Evolutionary conservation across 140 eudicot genomes (phyloP), one percentile per base, ranked within the genome.

Genomic region (Senecio squalidus): DNA sequence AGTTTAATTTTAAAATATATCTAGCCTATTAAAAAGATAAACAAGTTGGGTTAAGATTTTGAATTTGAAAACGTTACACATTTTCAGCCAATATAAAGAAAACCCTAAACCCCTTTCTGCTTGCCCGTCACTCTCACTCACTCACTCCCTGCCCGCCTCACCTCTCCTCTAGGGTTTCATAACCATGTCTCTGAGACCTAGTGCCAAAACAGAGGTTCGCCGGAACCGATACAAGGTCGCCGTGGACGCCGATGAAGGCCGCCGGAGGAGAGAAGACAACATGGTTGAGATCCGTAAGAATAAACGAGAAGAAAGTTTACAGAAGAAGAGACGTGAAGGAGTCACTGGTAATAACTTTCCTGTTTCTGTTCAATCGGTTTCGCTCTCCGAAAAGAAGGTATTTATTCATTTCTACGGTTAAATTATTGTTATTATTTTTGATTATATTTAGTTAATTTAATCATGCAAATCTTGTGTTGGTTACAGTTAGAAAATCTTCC

Each of bases 401-500:
- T 27, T n/a, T n/a, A n/a, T n/a, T n/a, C n/a, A n/a, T n/a, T n/a
- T n/a, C n/a, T n/a, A n/a, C n/a, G n/a, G n/a, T n/a, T n/a, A n/a
- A n/a, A n/a, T n/a, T n/a, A n/a, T n/a, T n/a, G n/a, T n/a, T n/a
- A n/a, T n/a, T n/a, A n/a, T n/a, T n/a, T n/a, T n/a, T n/a, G n/a
- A n/a, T n/a, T n/a, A n/a, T n/a, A n/a, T n/a, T n/a, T n/a, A n/a
- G n/a, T n/a, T n/a, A n/a, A n/a, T n/a, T n/a, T n/a, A n/a, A n/a
- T n/a, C n/a, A n/a, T n/a, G n/a, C n/a, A n/a, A n/a, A n/a, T n/a
- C n/a, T n/a, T n/a, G n/a, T 51, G 34, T 51, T 52, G 31, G 30
- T 55, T 11, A 17, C 74, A 57, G 67, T 23, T 68, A 15, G 74
- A 68, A 28, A 34, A 16, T 49, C 68, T 69, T 48, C 74, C 74